phyloP scores from a whole-genome alignment of 2,329 filamentous ascomycete species.

The Colletotrichum sp. region DNA sequence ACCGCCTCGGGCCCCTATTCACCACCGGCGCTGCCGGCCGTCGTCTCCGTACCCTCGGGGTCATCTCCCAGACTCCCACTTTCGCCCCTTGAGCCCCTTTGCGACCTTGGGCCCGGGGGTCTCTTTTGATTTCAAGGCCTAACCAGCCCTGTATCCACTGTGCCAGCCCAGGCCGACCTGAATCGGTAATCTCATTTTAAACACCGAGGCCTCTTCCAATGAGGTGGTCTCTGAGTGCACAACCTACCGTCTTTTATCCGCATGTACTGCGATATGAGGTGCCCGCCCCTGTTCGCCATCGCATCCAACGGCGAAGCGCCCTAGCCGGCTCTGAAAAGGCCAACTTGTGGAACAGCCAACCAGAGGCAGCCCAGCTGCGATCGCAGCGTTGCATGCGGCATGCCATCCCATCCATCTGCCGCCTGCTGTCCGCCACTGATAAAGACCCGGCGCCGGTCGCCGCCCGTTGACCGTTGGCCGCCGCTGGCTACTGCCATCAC shows the following conservation, averaged over 20 bases:
- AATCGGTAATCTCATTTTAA: slow-evolving; percentile 17
- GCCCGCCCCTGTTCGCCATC: neutral
- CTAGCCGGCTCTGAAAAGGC: neutral
- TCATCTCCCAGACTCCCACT: slow-evolving; percentile 16
- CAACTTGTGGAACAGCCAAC: neutral
- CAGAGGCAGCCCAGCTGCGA: neutral
- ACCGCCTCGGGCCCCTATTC: slow-evolving; percentile 8
- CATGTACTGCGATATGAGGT: neutral
- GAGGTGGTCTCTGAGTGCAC: neutral
- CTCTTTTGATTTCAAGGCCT: slow-evolving; percentile 9
- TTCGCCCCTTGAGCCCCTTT: slow-evolving; percentile 12
- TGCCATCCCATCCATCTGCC: slow-evolving; percentile 8
- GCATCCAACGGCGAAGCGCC: slow-evolving; percentile 1
- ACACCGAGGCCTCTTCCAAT: neutral
- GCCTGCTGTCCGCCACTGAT: neutral
- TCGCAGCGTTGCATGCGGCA: neutral
- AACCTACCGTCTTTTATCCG: neutral
- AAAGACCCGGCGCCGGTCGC: neutral
- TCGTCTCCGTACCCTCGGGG: neutral
- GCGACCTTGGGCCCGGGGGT: neutral
- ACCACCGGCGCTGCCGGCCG: slow-evolving; percentile 12
- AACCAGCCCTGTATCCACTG: slow-evolving; percentile 7
- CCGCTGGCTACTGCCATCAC: neutral
- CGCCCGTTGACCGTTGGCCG: neutral
- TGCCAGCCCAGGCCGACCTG: slow-evolving; percentile 11